Conservation (phyloP, 2,329 filamentous ascomycete genomes). For the Trichocomaceae sp. region DNA sequence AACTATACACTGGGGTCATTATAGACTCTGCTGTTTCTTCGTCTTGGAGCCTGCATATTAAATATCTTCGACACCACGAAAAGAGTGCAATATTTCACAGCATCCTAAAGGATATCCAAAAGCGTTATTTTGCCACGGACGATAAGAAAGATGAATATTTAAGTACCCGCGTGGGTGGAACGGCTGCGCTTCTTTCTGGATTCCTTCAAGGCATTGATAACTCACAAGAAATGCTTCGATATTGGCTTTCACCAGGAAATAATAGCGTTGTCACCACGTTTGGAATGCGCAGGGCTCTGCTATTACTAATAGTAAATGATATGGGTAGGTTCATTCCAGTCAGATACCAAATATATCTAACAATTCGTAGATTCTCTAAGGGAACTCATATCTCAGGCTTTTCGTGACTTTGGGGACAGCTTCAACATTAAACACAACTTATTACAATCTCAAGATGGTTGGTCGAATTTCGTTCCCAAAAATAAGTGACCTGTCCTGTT, state of each 20-base stretch:
- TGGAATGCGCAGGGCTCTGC: slow-evolving; percentile 60
- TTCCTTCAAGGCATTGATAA: slow-evolving; percentile 45
- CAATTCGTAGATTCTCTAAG: slow-evolving; percentile 29
- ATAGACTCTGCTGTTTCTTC: slow-evolving; percentile 21
- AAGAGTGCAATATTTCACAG: slow-evolving; percentile 42
- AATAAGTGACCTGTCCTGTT: slow-evolving; percentile 12
- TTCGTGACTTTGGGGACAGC: slow-evolving; percentile 73
- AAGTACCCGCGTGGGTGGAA: slow-evolving; percentile 46
- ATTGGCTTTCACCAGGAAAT: slow-evolving; percentile 60
- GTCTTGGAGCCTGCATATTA: slow-evolving; percentile 35
- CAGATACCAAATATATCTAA: slow-evolving; percentile 61
- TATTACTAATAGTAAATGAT: slow-evolving; percentile 52
- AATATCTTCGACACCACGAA: slow-evolving; percentile 42
- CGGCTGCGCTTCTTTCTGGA: slow-evolving; percentile 50
- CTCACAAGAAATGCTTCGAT: slow-evolving; percentile 50
- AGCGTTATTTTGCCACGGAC: slow-evolving; percentile 29
- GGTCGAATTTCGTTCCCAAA: slow-evolving; percentile 12
- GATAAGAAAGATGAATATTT: slow-evolving; percentile 10
- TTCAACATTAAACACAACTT: slow-evolving; percentile 81
- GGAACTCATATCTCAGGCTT: slow-evolving; percentile 56
- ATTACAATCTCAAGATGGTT: slow-evolving; percentile 82
- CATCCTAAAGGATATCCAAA: slow-evolving; percentile 40
- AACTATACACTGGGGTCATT: slow-evolving; percentile 35
- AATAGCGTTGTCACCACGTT: slow-evolving; percentile 60
- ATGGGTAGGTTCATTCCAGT: slow-evolving; percentile 33